Conservation (phyloP, 2,329 filamentous ascomycete genomes). For the Coniochaeta sp. region DNA sequence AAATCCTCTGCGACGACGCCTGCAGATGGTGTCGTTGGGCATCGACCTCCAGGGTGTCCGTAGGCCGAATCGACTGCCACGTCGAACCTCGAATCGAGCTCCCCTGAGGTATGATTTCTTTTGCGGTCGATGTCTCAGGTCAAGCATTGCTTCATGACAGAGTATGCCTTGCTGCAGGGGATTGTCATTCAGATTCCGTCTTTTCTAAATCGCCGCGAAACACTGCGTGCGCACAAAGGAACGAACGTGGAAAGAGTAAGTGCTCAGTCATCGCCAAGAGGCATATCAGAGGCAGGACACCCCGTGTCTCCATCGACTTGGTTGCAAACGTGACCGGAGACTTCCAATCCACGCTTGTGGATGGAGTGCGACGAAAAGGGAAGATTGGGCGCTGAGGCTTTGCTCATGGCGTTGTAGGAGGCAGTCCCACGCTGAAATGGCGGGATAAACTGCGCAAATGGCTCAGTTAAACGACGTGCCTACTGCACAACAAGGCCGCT, state of each 20-base stretch:
- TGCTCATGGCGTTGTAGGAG: neutral
- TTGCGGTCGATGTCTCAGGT: neutral
- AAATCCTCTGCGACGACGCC: neutral
- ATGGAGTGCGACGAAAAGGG: neutral
- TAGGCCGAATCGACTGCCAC: neutral
- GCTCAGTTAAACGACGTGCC: neutral
- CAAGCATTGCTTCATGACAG: neutral
- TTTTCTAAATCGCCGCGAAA: too few relatives aligned
- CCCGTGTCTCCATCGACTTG: neutral
- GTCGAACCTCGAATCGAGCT: neutral
- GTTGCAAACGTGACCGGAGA: neutral
- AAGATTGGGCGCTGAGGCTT: neutral
- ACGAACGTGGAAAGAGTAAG: neutral
- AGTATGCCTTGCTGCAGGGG: neutral
- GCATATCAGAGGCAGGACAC: neutral
- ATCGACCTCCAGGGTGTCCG: neutral
- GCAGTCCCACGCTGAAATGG: neutral
- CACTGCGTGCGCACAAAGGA: too few relatives aligned
- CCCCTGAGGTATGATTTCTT: neutral
- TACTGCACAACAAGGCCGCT: neutral
- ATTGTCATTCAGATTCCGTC: neutral
- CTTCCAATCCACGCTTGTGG: neutral
- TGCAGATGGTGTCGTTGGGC: conserved; percentile 1
- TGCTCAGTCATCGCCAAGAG: neutral
- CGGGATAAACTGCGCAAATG: neutral